These are phyloP conservation scores for Penicillium sp. DNA, from an alignment of 2,329 filamentous ascomycete species.

Conservation along the genomic window DNA sequence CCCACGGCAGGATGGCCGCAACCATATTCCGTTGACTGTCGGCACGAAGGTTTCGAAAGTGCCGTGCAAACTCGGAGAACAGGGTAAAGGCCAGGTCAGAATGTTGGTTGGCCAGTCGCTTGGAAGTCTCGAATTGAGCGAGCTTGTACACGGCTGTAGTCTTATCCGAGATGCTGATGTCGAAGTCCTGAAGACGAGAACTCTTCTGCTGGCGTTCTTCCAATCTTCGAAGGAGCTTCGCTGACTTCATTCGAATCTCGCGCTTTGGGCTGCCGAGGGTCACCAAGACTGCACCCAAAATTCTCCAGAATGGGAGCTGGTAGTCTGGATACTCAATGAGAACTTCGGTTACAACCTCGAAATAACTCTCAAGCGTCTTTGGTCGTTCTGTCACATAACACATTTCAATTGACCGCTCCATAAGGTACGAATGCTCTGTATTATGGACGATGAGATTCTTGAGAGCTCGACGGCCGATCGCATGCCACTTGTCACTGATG, in stretches of 20 bases:
- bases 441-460: constrained; percentile 91
- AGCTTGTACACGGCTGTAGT: constrained; percentile 97
- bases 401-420: constrained; percentile 85
- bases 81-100: constrained; percentile 86
- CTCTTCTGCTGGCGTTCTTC: constrained; percentile 80
- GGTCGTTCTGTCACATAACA: constrained; percentile 80
- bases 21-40: constrained; percentile 90
- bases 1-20: constrained; percentile 91
- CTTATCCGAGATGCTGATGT: constrained; percentile 97
- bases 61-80: constrained; percentile 91
- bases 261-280: constrained; percentile 90
- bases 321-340: constrained; percentile 80
- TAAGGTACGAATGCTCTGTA: constrained; percentile 75
- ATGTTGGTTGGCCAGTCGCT: constrained; percentile 82
- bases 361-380: constrained; percentile 91
- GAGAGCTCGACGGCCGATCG: constrained; percentile 81
- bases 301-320: constrained; percentile 82
- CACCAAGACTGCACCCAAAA: constrained; percentile 82
- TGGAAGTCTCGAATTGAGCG: constrained; percentile 94
- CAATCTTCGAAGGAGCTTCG: constrained; percentile 71
- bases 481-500: constrained; percentile 84
- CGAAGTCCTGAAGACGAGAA: constrained; percentile 92
- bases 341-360: constrained; percentile 85
- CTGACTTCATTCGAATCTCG: constrained; percentile 83
- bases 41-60: constrained; percentile 82